A percentile compares a stretch with the other conserved stretches of the same genome.
Evolutionary conservation across 257 asterid genomes (phyloP).

Genomic region (Anisodus tanguticus): DNA sequence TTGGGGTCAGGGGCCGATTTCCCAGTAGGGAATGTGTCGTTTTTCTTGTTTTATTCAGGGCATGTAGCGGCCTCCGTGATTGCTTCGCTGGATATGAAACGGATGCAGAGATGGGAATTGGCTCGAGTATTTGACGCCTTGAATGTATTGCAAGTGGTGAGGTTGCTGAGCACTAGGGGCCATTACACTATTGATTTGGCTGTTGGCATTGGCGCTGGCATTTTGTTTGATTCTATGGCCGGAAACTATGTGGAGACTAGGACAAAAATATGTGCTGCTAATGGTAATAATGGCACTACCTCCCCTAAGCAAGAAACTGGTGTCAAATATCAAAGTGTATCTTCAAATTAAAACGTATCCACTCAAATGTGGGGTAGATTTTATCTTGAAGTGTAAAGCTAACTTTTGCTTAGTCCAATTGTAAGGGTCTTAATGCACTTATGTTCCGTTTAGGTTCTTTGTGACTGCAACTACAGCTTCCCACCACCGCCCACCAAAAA

Average conservation of each 20-base stretch:
- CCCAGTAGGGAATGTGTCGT: conserved; percentile 94
- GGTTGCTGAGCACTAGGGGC: conserved; percentile 86
- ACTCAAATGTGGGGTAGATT: not conserved
- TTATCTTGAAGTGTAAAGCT: not conserved
- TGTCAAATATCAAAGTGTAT: not conserved
- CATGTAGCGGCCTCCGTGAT: conserved; percentile 93
- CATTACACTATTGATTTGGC: conserved; percentile 94
- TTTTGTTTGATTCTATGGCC: conserved; percentile 75
- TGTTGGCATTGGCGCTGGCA: conserved; percentile 85
- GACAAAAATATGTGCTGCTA: conserved; percentile 37
- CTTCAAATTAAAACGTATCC: not conserved
- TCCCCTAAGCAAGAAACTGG: not conserved
- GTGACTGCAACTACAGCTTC: not conserved
- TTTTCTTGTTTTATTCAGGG: conserved; percentile 87
- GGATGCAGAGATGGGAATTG: conserved; percentile 75
- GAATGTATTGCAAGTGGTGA: conserved; percentile 70
- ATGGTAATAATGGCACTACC: not conserved
- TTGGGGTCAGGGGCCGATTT: conserved; percentile 93
- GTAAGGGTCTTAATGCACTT: not conserved
- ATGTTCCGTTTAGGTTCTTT: not conserved
- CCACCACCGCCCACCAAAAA: not conserved
- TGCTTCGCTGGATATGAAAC: conserved; percentile 88
- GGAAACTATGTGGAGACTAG: conserved; percentile 65
- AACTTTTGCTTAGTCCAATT: conserved; percentile 6
- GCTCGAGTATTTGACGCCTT: conserved; percentile 66